phyloP scores from a whole-genome alignment of 192 early-diverging fungal species.

The Fimicolochytrium jonesii region DNA sequence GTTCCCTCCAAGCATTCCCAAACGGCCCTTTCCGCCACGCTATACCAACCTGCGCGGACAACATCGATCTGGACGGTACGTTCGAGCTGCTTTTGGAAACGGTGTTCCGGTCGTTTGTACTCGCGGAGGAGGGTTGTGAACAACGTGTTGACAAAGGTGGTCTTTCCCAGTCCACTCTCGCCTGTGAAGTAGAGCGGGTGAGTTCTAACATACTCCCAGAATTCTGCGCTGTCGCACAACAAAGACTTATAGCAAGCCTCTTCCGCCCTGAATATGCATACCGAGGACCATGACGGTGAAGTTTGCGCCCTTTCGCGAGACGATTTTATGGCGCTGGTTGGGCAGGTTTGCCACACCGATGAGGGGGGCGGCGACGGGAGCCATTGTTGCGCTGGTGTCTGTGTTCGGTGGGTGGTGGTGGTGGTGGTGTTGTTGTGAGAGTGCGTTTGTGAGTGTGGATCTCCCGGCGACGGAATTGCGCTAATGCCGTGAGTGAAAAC shows the following conservation, averaged over 20 bases:
- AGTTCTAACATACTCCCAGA: background rate
- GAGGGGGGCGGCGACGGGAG: conserved; percentile 4
- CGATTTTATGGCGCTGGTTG: conserved; percentile 98
- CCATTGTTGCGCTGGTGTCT: conserved; percentile 16
- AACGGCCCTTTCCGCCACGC: no score
- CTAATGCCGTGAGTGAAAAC: no score
- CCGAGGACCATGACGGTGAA: conserved; percentile 96
- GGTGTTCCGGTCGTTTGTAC: conserved; percentile 74
- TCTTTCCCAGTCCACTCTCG: conserved; percentile 96
- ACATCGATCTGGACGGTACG: conserved; percentile 98
- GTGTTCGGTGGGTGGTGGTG: no score
- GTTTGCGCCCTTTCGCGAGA: conserved; percentile 91
- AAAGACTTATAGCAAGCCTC: no score
- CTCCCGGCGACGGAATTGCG: no score
- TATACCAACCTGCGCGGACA: conserved; percentile 84
- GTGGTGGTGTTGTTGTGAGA: no score
- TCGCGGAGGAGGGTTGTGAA: conserved; percentile 93
- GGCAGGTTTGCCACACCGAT: conserved; percentile 96
- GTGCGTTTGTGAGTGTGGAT: no score
- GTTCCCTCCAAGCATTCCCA: no score
- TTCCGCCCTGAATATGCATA: no score
- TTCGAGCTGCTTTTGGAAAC: conserved; percentile 89
- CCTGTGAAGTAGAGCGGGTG: no score
- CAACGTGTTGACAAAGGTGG: conserved; percentile 98
- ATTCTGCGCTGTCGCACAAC: background rate